A percentile compares a stretch with the other conserved stretches of the same genome.
phyloP scores from a whole-genome alignment of 805 yeast genomes.

The Suhomyces vadensis region DNA sequence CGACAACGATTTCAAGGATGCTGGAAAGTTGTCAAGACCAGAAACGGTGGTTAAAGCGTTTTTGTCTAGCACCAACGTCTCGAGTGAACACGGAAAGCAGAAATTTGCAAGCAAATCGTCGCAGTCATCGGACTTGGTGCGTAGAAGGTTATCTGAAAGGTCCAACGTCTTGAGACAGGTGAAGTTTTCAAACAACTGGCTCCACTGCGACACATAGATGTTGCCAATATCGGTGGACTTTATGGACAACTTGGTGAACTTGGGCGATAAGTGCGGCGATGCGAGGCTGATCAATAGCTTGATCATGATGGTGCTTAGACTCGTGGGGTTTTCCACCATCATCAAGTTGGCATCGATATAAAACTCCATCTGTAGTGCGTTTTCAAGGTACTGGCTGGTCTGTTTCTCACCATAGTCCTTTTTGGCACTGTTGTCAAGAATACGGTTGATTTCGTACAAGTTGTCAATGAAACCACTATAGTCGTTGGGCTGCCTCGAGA shows the following conservation, averaged over 20 bases:
- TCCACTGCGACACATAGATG: conserved; percentile 33
- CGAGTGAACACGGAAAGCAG: conserved; percentile 28
- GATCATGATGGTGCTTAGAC: conserved; percentile 30
- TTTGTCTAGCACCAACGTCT: conserved; percentile 23
- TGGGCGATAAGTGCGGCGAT: conserved; percentile 16
- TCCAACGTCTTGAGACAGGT: conserved; percentile 14
- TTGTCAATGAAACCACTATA: conserved; percentile 22
- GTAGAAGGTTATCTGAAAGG: conserved; percentile 28
- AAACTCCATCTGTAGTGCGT: conserved; percentile 22
- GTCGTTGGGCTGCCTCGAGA: conserved; percentile 23
- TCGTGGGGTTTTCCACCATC: conserved; percentile 31
- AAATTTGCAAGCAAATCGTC: conserved; percentile 22
- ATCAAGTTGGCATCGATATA: conserved; percentile 30
- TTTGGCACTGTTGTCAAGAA: conserved; percentile 16
- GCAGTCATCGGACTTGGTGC: conserved; percentile 13
- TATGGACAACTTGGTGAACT: conserved; percentile 25
- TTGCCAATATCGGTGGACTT: conserved; percentile 37
- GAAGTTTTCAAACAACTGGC: conserved; percentile 27
- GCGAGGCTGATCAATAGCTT: conserved; percentile 26
- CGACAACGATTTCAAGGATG: conserved; percentile 25
- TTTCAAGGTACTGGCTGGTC: conserved; percentile 15
- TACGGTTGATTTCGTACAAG: conserved; percentile 19
- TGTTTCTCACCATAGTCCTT: too few species aligned
- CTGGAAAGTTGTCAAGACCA: conserved; percentile 25
- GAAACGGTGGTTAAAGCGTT: conserved; percentile 26